Percentiles rank a stretch among this genome's conserved stretches.
These are phyloP conservation scores for Diaporthe capsici DNA, from an alignment of 2,329 filamentous ascomycete species.

Conservation along the genomic window DNA sequence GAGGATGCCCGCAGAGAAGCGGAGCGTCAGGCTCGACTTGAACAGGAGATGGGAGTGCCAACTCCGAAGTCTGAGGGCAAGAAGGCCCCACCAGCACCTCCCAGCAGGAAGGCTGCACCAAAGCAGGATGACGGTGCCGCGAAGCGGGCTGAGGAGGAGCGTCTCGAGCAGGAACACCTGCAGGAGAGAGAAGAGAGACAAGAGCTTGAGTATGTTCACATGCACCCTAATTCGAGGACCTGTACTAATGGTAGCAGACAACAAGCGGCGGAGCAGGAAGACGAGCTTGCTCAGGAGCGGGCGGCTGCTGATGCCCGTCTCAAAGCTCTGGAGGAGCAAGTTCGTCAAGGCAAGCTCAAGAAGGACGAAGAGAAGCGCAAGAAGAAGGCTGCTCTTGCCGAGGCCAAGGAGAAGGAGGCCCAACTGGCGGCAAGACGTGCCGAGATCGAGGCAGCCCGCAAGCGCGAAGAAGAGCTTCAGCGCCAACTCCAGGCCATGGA, in stretches of 20 bases:
- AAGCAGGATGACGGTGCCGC: conserved; percentile 71
- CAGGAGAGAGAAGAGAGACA: conserved; percentile 81
- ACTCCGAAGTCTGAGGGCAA: conserved; percentile 62
- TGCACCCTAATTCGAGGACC: conserved; percentile 36
- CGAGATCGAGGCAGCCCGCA: conserved; percentile 91
- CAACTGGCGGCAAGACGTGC: conserved; percentile 87
- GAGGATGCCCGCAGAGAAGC: conserved; percentile 91
- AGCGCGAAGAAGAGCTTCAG: conserved; percentile 91
- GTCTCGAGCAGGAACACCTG: conserved; percentile 79
- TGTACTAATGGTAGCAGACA: conserved; percentile 67
- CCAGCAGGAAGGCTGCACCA: conserved; percentile 78
- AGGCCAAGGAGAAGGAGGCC: conserved; percentile 89
- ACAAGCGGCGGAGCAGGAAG: conserved; percentile 81
- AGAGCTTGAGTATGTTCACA: conserved; percentile 82
- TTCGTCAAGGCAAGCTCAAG: conserved; percentile 92
- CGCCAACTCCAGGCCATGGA: conserved; percentile 84
- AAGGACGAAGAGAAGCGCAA: conserved; percentile 96
- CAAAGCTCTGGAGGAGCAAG: conserved; percentile 92
- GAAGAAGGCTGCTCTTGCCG: conserved; percentile 89
- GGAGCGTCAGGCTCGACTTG: conserved; percentile 86
- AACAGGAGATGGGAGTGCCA: conserved; percentile 79
- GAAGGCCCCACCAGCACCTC: conserved; percentile 82
- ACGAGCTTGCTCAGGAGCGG: conserved; percentile 84
- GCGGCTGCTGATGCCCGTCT: conserved; percentile 86
- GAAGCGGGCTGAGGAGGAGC: conserved; percentile 74